Evolutionary conservation across 1,284 basidiomycete species (phyloP).

Genomic region (Tylopilus sp.): DNA sequence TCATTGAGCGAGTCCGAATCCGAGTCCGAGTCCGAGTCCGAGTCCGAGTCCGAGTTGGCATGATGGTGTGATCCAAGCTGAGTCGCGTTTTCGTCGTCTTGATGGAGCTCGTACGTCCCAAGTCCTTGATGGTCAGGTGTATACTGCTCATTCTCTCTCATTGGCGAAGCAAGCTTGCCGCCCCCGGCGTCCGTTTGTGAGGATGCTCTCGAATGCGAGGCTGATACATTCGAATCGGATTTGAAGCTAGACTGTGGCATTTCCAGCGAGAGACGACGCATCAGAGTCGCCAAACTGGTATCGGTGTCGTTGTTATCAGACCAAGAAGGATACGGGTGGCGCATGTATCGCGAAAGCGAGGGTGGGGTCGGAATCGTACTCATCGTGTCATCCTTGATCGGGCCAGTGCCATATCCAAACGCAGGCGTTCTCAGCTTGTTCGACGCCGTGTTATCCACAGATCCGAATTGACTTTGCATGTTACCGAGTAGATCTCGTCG

Average conservation of each 20-base stretch:
- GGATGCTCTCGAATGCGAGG: conserved; percentile 9
- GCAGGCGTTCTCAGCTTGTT: conserved; percentile 26
- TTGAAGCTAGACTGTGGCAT: conserved; percentile 19
- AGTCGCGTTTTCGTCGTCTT: conserved; percentile 21
- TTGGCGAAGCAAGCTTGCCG: neutral
- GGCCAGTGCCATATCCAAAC: conserved; percentile 19
- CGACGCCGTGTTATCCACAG: conserved; percentile 12
- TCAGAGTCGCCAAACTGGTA: conserved; percentile 47
- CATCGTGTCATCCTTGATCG: conserved; percentile 50
- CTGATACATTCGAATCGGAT: conserved; percentile 12
- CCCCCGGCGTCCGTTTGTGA: conserved; percentile 10
- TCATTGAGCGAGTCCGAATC: conserved; percentile 45
- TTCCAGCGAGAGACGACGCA: conserved; percentile 47
- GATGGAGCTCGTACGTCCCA: conserved; percentile 27
- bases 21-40: conserved; percentile 36
- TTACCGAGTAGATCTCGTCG: conserved; percentile 56
- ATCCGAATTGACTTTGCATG: conserved; percentile 35
- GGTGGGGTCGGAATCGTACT: conserved; percentile 65
- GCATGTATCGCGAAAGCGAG: conserved; percentile 58
- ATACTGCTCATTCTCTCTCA: conserved; percentile 6
- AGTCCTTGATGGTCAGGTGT: conserved; percentile 28
- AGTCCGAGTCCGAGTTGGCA: conserved; percentile 29
- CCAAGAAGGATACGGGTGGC: conserved; percentile 34
- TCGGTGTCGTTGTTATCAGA: conserved; percentile 43
- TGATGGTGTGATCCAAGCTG: conserved; percentile 10